Conservation (phyloP, 1,284 basidiomycete species). For the Ganoderma lingzhi region DNA sequence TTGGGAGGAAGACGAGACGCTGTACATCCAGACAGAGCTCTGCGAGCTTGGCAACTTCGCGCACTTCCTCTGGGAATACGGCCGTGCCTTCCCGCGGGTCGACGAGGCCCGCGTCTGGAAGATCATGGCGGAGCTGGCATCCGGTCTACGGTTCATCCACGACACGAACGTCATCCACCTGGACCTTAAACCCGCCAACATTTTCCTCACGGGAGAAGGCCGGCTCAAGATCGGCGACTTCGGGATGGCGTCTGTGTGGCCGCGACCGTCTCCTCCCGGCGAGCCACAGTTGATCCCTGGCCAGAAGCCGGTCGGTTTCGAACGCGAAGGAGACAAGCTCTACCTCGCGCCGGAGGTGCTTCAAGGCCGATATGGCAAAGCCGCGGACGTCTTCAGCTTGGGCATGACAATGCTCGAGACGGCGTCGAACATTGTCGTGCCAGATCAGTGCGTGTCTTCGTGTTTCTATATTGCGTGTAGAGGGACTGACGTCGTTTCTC, state of each 20-base stretch:
- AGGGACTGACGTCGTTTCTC: constrained; percentile 20
- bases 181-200: constrained; percentile 98
- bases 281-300: constrained; percentile 39
- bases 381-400: constrained; percentile 97
- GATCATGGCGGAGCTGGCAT: constrained; percentile 90
- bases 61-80: constrained; percentile 94
- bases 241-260: constrained; percentile 94
- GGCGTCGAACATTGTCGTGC: constrained; percentile 95
- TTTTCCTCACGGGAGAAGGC: constrained; percentile 91
- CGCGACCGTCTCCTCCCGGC: constrained; percentile 54
- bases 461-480: background rate
- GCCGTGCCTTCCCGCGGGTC: constrained; percentile 82
- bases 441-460: constrained; percentile 83
- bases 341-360: constrained; percentile 99
- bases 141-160: constrained; percentile 94
- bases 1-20: constrained; percentile 93
- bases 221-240: constrained; percentile 98
- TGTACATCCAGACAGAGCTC: constrained; percentile 96
- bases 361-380: constrained; percentile 90
- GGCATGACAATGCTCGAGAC: constrained; percentile 97
- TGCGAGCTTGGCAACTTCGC: constrained; percentile 94
- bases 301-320: constrained; percentile 67
- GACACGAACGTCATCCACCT: constrained; percentile 91
- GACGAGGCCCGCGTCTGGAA: constrained; percentile 98
- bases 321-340: constrained; percentile 96